Conservation (phyloP, 192 early-diverging fungal species). For the Podila epigama region DNA sequence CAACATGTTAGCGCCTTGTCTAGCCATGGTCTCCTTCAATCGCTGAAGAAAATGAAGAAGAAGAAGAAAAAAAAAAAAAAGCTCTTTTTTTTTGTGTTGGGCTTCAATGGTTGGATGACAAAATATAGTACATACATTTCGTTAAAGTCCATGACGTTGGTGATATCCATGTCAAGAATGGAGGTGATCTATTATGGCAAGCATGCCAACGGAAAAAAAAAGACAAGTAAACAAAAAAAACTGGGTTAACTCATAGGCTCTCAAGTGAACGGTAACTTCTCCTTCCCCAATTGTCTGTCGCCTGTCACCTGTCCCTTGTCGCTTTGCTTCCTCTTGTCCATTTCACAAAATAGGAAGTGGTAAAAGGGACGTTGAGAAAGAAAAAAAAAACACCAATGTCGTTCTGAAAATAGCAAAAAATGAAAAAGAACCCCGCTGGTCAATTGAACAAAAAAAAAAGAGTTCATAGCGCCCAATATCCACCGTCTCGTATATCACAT, state of each 20-base stretch:
- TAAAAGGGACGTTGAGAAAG: neutral
- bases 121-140: conserved; percentile 70
- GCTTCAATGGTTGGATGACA: neutral
- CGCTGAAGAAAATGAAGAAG: conserved; percentile 5
- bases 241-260: neutral
- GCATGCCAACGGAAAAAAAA: neutral
- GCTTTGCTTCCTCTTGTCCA: too few relatives aligned
- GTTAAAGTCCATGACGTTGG: conserved; percentile 86
- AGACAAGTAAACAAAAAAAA: neutral
- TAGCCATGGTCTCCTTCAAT: too few relatives aligned
- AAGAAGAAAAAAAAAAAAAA: conserved; percentile 10
- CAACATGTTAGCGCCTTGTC: too few relatives aligned
- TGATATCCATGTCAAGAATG: conserved; percentile 90
- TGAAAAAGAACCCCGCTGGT: too few relatives aligned
- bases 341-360: neutral
- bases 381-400: neutral
- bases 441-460: neutral
- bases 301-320: neutral
- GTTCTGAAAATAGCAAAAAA: neutral
- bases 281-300: neutral
- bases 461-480: too few relatives aligned
- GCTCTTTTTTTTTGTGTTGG: neutral
- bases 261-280: too few relatives aligned
- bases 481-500: too few relatives aligned
- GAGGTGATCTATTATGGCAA: conserved; percentile 80